Evolutionary conservation across 2,329 filamentous ascomycete species (phyloP), one percentile per base, ranked within the genome.

Genomic region (Sclerotinia trifoliorum): DNA sequence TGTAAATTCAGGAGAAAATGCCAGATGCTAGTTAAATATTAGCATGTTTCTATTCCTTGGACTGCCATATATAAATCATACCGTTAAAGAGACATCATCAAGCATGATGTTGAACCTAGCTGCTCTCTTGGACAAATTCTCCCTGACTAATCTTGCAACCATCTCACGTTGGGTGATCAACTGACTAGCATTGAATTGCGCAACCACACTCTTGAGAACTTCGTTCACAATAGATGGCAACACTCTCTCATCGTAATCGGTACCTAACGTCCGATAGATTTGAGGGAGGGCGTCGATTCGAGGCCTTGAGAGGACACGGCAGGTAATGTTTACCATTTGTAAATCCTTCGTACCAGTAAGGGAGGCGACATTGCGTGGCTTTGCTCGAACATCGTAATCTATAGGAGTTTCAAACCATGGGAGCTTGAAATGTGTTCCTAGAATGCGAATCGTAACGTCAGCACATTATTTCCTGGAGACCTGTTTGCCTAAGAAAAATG

Each of bases 251-350:
- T 99, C 95, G 79, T 98, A 99, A 81, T 99, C 95, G 68, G 89
- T 90, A 66, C 95, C 95, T 48, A 99, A 86, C 1, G 95, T 99
- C 73, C 95, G 87, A 86, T 98, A 99, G 78, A 99, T 99, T 82
- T 97, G 93, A 24, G 95, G 95, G 54, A 99, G 88, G 44, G 94
- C 91, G 73, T 92, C 88, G 77, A 99, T 84, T 69, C 93, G 88
- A 68, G 95, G 95, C 75, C 93, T 86, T 69, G 94, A 97, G 65
- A 99, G 91, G 69, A 99, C 95, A 92, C 95, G 94, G 82, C 95
- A 99, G 78, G 94, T 99, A 79, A 99, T 98, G 87, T 99, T 99
- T 79, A 98, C 95, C 95, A 99, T 99, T 84, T 99, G 95, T 81
- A 99, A 83, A 82, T 99, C 95, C 85, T 99, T 99, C 78, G 95